Percentiles rank a stretch among this genome's conserved stretches.
These are phyloP conservation scores for Gaeumannomyces tritici DNA, from an alignment of 2,329 filamentous ascomycete genomes.

Conservation along the genomic window DNA sequence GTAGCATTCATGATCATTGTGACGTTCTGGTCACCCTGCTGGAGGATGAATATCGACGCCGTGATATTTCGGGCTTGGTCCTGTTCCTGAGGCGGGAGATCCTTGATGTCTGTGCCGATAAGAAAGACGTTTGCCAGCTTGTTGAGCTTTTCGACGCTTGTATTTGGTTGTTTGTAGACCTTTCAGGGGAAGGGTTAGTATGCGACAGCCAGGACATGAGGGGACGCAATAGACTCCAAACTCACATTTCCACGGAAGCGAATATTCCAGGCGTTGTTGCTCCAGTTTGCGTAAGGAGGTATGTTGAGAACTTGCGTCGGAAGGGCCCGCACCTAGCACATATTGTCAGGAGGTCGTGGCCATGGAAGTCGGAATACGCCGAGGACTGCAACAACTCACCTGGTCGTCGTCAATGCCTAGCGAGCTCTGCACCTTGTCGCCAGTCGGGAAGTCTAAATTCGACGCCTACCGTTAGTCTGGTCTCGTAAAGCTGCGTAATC, in stretches of 20 bases:
- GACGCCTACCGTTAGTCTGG: too few relatives aligned
- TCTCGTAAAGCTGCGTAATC: too few relatives aligned
- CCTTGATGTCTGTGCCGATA: conserved; percentile 50
- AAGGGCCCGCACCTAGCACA: conserved; percentile 47
- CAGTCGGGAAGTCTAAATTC: conserved; percentile 56
- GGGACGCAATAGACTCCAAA: neutral
- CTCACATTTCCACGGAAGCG: conserved; percentile 61
- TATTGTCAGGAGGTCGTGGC: too few relatives aligned
- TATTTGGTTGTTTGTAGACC: conserved; percentile 67
- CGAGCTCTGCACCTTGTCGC: conserved; percentile 48
- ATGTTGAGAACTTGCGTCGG: conserved; percentile 65
- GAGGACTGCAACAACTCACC: too few relatives aligned
- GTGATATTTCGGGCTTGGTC: conserved; percentile 66
- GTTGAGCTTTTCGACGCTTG: conserved; percentile 54
- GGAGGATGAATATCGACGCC: conserved; percentile 63
- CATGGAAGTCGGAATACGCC: too few relatives aligned
- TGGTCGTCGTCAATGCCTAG: conserved; percentile 50
- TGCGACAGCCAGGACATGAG: neutral
- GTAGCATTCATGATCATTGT: conserved; percentile 43
- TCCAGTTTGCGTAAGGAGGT: conserved; percentile 69
- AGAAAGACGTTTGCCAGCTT: conserved; percentile 63
- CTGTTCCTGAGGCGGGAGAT: conserved; percentile 49
- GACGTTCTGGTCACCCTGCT: conserved; percentile 56
- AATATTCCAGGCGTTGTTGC: conserved; percentile 65
- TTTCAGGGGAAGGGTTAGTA: too few relatives aligned